Conservation (phyloP, 345 rosid genomes). For the Eucalyptus camaldulensis region DNA sequence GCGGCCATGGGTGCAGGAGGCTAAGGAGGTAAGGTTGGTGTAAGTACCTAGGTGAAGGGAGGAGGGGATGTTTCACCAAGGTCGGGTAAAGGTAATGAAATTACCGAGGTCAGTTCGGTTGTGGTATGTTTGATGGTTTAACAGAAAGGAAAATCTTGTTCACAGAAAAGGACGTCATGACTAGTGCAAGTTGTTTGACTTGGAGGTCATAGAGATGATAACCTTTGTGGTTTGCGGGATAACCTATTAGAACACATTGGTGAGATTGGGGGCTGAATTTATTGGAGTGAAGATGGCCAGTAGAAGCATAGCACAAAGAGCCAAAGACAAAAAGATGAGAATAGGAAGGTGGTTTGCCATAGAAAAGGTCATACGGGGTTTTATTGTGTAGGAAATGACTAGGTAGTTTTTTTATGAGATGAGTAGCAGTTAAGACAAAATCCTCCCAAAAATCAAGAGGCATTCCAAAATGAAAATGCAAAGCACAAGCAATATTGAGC, state of each 20-base stretch:
- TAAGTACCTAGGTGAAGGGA: not conserved
- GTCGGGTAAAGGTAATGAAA: not conserved
- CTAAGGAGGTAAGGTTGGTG: too few species aligned
- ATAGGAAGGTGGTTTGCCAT: not conserved
- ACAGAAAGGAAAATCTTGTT: not conserved
- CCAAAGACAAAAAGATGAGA: not conserved
- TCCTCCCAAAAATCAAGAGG: not conserved
- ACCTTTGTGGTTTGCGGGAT: not conserved
- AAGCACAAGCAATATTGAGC: not conserved
- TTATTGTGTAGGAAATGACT: not conserved
- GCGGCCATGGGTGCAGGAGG: not conserved
- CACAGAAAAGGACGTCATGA: rapidly evolving
- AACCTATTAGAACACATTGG: not conserved
- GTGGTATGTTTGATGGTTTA: not conserved
- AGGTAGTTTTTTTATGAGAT: not conserved
- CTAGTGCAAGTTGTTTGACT: too few species aligned
- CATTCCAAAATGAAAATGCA: not conserved
- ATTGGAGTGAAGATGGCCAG: rapidly evolving
- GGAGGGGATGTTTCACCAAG: not conserved
- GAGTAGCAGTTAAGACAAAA: not conserved
- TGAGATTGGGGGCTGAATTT: not conserved
- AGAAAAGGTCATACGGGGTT: not conserved
- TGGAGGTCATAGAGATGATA: not conserved
- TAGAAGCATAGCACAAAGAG: not conserved
- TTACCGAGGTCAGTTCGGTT: rapidly evolving